Conservation (phyloP, 306 rosid genomes). For the Hippophae tibetana region DNA sequence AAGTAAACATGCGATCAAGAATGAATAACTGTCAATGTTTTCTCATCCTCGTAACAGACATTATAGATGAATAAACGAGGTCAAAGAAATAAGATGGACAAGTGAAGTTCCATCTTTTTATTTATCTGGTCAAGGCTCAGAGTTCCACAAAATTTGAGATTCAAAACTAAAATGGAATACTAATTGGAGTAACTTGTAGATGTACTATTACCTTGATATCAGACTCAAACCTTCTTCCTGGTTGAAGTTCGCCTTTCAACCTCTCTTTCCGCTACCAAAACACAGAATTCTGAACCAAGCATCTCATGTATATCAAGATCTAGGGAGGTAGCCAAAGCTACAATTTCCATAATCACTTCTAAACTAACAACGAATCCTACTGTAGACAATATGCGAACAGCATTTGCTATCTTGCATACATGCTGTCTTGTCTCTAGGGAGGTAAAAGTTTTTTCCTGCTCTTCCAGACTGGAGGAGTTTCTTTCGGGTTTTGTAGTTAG, state of each 20-base stretch:
- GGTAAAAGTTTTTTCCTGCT: constrained; percentile 44
- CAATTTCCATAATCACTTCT: constrained; percentile 53
- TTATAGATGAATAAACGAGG: no score
- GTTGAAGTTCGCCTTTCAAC: constrained; percentile 55
- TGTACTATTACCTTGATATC: no score
- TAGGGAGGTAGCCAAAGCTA: constrained; percentile 46
- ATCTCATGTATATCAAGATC: constrained; percentile 58
- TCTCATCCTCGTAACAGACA: no score
- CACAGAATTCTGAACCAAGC: constrained; percentile 81
- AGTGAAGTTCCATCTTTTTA: no score
- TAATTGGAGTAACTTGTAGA: no score
- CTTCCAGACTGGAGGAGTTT: constrained; percentile 27
- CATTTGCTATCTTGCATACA: constrained; percentile 77
- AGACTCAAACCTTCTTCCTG: constrained; percentile 43
- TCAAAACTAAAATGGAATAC: no score
- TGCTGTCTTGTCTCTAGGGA: constrained; percentile 51
- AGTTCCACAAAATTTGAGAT: no score
- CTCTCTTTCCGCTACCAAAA: constrained; percentile 75
- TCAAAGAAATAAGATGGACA: no score
- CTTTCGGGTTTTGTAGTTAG: constrained; percentile 18
- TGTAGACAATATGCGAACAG: constrained; percentile 48
- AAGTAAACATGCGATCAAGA: no score
- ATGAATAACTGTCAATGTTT: no score
- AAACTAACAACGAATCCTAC: constrained; percentile 55
- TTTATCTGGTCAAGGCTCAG: no score